Conservation (phyloP, 1,139 yeast species). For the Lodderomyces pseudojiufengensis region DNA sequence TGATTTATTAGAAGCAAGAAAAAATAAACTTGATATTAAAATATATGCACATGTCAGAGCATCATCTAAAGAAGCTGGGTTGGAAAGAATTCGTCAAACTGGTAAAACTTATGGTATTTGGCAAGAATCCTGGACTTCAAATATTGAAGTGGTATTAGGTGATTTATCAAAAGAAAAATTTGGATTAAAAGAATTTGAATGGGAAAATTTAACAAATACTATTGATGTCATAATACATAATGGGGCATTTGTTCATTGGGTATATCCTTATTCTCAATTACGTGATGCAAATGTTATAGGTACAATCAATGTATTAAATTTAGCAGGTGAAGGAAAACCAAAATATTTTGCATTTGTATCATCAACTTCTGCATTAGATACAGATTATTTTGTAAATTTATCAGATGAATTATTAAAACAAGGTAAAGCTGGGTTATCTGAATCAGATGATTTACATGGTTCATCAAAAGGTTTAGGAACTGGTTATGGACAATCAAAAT, state of each 20-base stretch:
- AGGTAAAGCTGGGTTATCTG: slow-evolving; percentile 73
- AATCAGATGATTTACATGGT: slow-evolving; percentile 77
- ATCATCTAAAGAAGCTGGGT: slow-evolving; percentile 57
- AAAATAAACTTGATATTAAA: slow-evolving; percentile 39
- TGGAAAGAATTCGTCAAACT: slow-evolving; percentile 73
- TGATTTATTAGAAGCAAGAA: slow-evolving; percentile 57
- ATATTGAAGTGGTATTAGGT: slow-evolving; percentile 75
- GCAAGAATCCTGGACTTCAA: slow-evolving; percentile 57
- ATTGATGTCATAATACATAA: slow-evolving; percentile 89
- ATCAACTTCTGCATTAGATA: slow-evolving; percentile 89
- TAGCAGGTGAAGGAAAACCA: slow-evolving; percentile 79
- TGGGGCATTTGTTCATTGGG: slow-evolving; percentile 99
- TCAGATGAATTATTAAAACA: slow-evolving; percentile 65
- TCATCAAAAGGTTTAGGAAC: slow-evolving; percentile 78
- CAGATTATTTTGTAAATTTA: slow-evolving; percentile 70
- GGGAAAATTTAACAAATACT: slow-evolving; percentile 53
- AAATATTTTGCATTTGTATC: slow-evolving; percentile 90
- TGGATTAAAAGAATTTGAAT: slow-evolving; percentile 58
- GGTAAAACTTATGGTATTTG: slow-evolving; percentile 84
- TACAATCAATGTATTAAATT: slow-evolving; percentile 76
- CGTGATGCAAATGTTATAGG: slow-evolving; percentile 93
- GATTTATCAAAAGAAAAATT: slow-evolving; percentile 70
- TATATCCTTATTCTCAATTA: slow-evolving; percentile 84
- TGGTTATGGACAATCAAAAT: slow-evolving; percentile 96
- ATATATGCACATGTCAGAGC: slow-evolving; percentile 94